phyloP scores from a whole-genome alignment of 768 basidiomycete species.

The Ramaria rubella region DNA sequence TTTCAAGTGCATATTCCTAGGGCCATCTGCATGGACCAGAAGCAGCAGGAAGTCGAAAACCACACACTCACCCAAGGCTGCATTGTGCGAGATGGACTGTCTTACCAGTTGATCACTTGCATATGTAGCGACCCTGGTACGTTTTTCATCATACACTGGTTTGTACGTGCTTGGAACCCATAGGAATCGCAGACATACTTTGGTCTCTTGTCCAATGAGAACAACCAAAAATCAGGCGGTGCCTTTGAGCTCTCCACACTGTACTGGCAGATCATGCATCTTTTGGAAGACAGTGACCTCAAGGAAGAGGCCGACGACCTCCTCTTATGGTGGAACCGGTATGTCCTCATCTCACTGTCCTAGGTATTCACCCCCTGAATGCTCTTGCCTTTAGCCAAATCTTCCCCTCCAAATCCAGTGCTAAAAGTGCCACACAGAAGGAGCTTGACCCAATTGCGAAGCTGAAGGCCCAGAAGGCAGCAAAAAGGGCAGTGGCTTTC shows the following conservation, averaged over 20 bases:
- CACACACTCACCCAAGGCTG: background rate
- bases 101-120: background rate
- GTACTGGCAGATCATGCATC: background rate
- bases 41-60: background rate
- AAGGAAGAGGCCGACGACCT: background rate
- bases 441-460: background rate
- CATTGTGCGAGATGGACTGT: background rate
- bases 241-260: background rate
- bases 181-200: background rate
- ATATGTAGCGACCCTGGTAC: background rate
- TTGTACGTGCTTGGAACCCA: background rate
- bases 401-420: background rate
- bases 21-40: background rate
- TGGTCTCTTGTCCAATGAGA: background rate
- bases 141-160: background rate
- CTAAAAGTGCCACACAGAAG: background rate
- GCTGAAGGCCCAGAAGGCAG: background rate
- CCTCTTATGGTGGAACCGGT: background rate
- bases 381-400: background rate
- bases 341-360: background rate
- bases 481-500: background rate
- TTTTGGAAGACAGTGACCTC: background rate
- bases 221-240: background rate
- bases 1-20: background rate
- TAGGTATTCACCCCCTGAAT: background rate